A percentile compares a stretch with the other conserved stretches of the same genome.
Evolutionary conservation across 1,284 basidiomycete species (phyloP).

Genomic region (Puccinia coronata): DNA sequence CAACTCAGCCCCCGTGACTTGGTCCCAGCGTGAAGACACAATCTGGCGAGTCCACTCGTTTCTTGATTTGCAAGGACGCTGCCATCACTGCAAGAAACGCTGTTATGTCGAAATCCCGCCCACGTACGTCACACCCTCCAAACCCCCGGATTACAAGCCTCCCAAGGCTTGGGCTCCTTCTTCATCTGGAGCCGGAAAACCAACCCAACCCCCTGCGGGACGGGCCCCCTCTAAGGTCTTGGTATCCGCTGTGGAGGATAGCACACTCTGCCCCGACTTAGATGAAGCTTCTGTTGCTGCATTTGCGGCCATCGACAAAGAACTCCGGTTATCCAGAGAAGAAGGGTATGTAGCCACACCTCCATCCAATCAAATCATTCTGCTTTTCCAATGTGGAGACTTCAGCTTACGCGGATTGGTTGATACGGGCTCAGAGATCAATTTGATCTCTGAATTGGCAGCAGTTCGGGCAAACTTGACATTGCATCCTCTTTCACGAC

Average conservation of each 20-base stretch:
- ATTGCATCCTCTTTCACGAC: background rate
- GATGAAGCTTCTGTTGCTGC: background rate
- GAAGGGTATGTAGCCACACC: background rate
- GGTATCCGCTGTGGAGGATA: background rate
- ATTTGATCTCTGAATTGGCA: slow-evolving; percentile 2
- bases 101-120: background rate
- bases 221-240: background rate
- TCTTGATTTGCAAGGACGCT: background rate
- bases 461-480: background rate
- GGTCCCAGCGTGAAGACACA: too few relatives aligned
- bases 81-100: background rate
- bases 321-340: background rate
- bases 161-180: background rate
- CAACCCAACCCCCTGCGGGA: background rate
- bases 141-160: background rate
- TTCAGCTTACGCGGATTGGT: background rate
- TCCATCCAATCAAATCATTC: background rate
- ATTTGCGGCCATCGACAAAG: background rate
- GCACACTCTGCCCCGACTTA: background rate
- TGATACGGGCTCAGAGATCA: background rate
- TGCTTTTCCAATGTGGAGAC: background rate
- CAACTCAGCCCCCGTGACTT: too few relatives aligned
- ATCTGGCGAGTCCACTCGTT: background rate
- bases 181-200: background rate
- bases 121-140: background rate